Base-by-base conservation (phyloP, 2,329 filamentous ascomycete species). In the Aureobasidium sp. region DNA sequence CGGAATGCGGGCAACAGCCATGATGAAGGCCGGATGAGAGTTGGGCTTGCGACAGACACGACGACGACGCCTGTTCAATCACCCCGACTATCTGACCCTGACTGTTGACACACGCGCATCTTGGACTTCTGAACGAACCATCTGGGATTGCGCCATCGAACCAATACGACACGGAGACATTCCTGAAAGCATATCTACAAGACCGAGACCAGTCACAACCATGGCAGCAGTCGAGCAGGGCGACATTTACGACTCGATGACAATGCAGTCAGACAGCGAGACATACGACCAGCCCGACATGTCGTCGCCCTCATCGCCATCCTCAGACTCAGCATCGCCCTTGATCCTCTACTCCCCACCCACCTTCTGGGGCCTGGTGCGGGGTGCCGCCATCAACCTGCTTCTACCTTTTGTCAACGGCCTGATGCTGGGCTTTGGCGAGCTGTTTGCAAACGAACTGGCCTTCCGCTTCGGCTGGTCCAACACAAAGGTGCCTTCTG, bases 371-470 rank as follows among this genome's bases (percentile, higher is more conserved):
- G 86, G 89, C 11, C 75, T 99, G 65, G 67, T 97, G 61, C 86
- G 93, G 61, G 91, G 94, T 41, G 90, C 91, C 17, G 91, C 92
- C 6, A 99, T 99, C 77, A 99, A 99, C 74, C 80, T 99, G n/a
- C 70, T 99, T 1, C 78, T 99, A 22, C 94, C 94, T 0, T 99
- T 99, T 71, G 85, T 99, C 71, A 99, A 99, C 77, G 94, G 94
- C 51, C 84, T 99, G 81, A 99, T 99, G 94, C 78, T 99, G 70
- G 94, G 94, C 2, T 97, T 99, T 71, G 94, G 94, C 68, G 94
- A 99, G 78, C 78, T 99, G 57, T 93, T 99, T 75, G 94, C 94
- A 61, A 94, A 99, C 72, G 94, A 99, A 78, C 88, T 90, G 56
- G 94, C 94, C 1, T 99, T 93, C 72, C 82, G 93, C 70, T 79